Base-by-base conservation (phyloP, 331 rosid species). In the Acacia concinna region DNA sequence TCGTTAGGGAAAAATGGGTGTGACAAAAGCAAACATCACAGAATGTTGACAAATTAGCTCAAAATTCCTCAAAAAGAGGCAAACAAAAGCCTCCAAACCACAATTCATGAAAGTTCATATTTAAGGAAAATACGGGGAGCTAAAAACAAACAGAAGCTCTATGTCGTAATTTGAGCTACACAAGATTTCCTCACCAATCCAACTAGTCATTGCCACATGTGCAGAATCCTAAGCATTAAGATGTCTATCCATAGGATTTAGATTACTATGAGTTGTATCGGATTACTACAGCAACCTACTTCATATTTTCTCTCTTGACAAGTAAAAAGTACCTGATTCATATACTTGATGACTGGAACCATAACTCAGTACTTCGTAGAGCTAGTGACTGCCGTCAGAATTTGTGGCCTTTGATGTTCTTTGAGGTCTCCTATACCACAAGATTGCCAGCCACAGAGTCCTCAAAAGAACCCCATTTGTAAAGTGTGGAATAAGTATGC, bases 401-500 rank as follows among this genome's bases (percentile, higher is more conserved):
- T 76, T 65, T 20, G 85, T 41, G 7, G 67, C 38, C 84, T 74
- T 81, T 73, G 73, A 71, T 25, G 85, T 38, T 59, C 44, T 40
- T 78, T 74, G 74, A 32, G 80, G 78, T 69, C 85, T 86, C 81
- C 80, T 81, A 18, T 52, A 71, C 89, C 87, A 86, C 71, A 86
- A 74, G 59, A 86, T 74, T 52, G 87, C 87, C 37, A 81, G 81
- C 89, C 87, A 83, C 2, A 86, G 37, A 56, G 82, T 71, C 71
- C 89, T 80, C 74, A 70, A 59, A 27, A 86, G 81, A 81, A 57
- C 94, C 70, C 89, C 99, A 83, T 91, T 96, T 27, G 91, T 90
- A 60, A 96, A 77, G 88, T 90, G 97, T 44, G 98, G 97, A 86
- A 96, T 82, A 68, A 96, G 32, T 81, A 96, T 82, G 66, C 96